Base-by-base conservation (phyloP, 306 rosid genomes). In the Delonix regia region DNA sequence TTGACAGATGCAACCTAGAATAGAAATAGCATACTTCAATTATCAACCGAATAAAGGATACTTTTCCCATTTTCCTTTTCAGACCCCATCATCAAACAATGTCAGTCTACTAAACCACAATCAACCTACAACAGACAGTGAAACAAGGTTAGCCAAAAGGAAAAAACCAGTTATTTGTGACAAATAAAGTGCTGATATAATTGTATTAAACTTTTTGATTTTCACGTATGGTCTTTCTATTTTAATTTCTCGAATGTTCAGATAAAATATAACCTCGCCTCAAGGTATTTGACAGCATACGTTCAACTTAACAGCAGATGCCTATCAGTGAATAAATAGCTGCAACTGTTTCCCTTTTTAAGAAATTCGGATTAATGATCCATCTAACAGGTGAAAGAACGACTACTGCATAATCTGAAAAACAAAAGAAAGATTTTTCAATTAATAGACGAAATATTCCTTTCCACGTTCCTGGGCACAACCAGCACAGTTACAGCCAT, bases 41-140 rank as follows among this genome's bases (percentile, higher is more conserved):
- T 42, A 34, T 39, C 18, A 3, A 3, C 42, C 14, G 18, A 81
- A 34, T 5, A 61, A 42, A 78, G 84, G 84, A 76, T 79, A 89
- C 90, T 28, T 47, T 76, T 80, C 76, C 76, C 76, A 24, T 80
- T 72, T 77, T 73, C 77, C 85, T 78, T 70, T 38, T 77, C 82
- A 38, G 83, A 71, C 8, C 83, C 78, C 90, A 87, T 87, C 33
- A 55, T 55, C 78, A 82, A 38, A 71, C 33, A 61, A 60, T 21
- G 34, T n/a, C 39, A 9, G 41, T 62, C 70, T 70, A 45, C 67
- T 3, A 41, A 65, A 36, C 45, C 47, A 51, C 38, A 14, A 18
- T 48, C 55, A 42, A 16, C 75, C 87, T 85, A 28, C 33, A 83
- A 83, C 14, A 19, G 48, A 68, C 12, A 22, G 6, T 13, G 25